A percentile compares a stretch with the other conserved stretches of the same genome.
Conservation (phyloP, 805 yeast species). For the Metschnikowia arizonensis region DNA sequence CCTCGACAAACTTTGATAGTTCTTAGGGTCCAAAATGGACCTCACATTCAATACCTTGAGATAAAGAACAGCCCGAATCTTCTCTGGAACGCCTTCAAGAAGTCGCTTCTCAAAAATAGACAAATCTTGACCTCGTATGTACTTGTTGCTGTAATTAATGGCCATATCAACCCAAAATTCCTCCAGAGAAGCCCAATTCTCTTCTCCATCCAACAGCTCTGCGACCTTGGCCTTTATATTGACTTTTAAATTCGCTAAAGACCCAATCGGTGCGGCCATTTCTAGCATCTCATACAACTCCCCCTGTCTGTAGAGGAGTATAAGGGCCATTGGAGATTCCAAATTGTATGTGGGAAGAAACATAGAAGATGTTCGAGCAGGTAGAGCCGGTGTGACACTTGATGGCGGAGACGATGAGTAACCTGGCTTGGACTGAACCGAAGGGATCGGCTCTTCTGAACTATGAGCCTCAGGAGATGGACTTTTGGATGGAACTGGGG, state of each 20-base stretch:
- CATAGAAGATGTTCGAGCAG: slow-evolving; percentile 8
- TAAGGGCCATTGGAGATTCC: slow-evolving; percentile 10
- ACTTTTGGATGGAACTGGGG: not conserved
- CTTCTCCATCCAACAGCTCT: slow-evolving; percentile 2
- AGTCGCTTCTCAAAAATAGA: slow-evolving; percentile 18
- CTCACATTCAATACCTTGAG: slow-evolving; percentile 30
- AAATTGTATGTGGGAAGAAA: slow-evolving; percentile 8
- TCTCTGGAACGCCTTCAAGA: slow-evolving; percentile 28
- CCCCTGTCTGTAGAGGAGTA: slow-evolving; percentile 12
- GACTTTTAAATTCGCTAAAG: slow-evolving; percentile 10
- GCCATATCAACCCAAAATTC: slow-evolving; percentile 21
- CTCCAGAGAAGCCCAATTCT: slow-evolving; percentile 3
- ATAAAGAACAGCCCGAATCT: slow-evolving; percentile 30
- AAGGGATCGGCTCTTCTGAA: not conserved
- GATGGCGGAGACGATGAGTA: not conserved
- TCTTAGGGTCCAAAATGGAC: slow-evolving; percentile 25
- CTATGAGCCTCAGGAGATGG: not conserved
- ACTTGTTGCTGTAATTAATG: slow-evolving; percentile 16
- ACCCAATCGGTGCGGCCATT: slow-evolving; percentile 12
- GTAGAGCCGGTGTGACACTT: slow-evolving; percentile 6
- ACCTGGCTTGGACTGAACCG: not conserved
- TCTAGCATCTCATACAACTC: slow-evolving; percentile 11
- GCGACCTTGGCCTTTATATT: slow-evolving; percentile 5
- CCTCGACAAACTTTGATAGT: slow-evolving; percentile 27
- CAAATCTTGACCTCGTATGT: slow-evolving; percentile 9